A percentile compares a stretch with the other conserved stretches of the same genome.
These are phyloP conservation scores for Trichosporon ovoides DNA, from an alignment of 1,284 basidiomycete genomes.

Conservation along the genomic window DNA sequence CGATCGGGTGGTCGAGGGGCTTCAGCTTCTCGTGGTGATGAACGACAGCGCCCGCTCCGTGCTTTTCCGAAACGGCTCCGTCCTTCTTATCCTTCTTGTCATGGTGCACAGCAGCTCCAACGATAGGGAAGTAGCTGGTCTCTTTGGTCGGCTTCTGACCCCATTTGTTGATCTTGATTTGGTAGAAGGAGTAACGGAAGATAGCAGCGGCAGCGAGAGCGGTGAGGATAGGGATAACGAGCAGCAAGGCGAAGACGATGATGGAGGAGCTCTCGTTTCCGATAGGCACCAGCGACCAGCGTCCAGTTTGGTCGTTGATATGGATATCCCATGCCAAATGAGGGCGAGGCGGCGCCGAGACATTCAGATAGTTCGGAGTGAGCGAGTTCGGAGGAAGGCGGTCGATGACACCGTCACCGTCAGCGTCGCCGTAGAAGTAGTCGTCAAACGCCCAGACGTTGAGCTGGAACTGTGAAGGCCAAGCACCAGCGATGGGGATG, in stretches of 20 bases:
- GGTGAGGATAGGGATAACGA: conserved; percentile 75
- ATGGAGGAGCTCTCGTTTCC: conserved; percentile 73
- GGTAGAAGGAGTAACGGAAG: conserved; percentile 94
- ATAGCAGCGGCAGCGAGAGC: conserved; percentile 70
- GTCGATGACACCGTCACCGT: conserved; percentile 78
- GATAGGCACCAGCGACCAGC: conserved; percentile 71
- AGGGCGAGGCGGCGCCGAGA: conserved; percentile 57
- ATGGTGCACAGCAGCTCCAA: conserved; percentile 58
- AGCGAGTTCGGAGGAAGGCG: conserved; percentile 79
- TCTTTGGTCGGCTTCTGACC: conserved; percentile 62
- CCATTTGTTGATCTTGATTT: conserved; percentile 86
- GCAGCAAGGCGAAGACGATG: conserved; percentile 74
- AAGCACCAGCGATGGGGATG: conserved; percentile 65
- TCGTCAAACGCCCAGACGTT: conserved; percentile 83
- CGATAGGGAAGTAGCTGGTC: conserved; percentile 51
- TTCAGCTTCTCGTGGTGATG: conserved; percentile 55
- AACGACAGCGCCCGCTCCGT: conserved; percentile 17
- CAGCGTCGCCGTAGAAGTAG: conserved; percentile 82
- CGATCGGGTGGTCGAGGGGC: conserved; percentile 61
- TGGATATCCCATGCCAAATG: conserved; percentile 78
- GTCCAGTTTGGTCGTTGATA: conserved; percentile 68
- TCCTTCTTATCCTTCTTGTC: conserved; percentile 39
- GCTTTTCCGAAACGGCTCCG: conserved; percentile 39
- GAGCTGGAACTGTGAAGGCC: conserved; percentile 80
- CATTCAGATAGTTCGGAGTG: conserved; percentile 77